Evolutionary conservation across 2,329 filamentous ascomycete species (phyloP).

Genomic region (Rhinocladiella mackenziei): DNA sequence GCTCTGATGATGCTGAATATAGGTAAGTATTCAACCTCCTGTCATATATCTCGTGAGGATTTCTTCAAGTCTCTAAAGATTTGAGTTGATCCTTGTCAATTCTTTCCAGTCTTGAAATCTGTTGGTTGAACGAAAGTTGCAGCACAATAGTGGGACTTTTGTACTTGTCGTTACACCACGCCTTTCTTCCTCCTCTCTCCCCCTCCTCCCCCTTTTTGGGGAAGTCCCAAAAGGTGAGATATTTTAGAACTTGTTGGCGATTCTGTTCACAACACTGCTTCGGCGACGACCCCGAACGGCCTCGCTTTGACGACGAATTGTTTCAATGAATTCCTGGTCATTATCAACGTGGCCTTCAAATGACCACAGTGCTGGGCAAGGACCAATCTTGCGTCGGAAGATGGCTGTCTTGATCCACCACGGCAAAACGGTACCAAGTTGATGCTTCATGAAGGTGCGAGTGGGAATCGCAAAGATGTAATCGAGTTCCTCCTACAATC

Average conservation of each 20-base stretch:
- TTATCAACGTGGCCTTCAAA: slow-evolving; percentile 35
- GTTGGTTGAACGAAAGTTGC: background rate
- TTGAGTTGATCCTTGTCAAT: background rate
- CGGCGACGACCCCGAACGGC: slow-evolving; percentile 17
- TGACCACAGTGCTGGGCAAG: slow-evolving; percentile 48
- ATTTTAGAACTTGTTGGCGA: slow-evolving; percentile 20
- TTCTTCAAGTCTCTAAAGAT: background rate
- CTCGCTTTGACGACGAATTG: slow-evolving; percentile 25
- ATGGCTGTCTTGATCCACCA: slow-evolving; percentile 59
- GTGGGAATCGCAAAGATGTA: slow-evolving; percentile 52
- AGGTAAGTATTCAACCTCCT: background rate
- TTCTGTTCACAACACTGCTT: slow-evolving; percentile 20
- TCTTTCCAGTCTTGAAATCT: background rate
- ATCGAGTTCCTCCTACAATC: slow-evolving; percentile 56
- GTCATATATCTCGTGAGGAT: background rate
- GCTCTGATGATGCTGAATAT: background rate
- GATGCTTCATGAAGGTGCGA: slow-evolving; percentile 51
- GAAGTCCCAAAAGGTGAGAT: background rate
- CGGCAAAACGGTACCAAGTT: slow-evolving; percentile 52
- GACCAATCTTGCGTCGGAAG: slow-evolving; percentile 46
- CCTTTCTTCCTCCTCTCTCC: background rate
- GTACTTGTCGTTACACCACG: background rate
- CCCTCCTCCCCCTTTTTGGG: background rate
- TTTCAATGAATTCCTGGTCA: slow-evolving; percentile 26
- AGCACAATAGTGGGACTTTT: background rate